Evolutionary conservation across 1,284 basidiomycete genomes (phyloP).

Genomic region (Sanghuangporus sanghuang): DNA sequence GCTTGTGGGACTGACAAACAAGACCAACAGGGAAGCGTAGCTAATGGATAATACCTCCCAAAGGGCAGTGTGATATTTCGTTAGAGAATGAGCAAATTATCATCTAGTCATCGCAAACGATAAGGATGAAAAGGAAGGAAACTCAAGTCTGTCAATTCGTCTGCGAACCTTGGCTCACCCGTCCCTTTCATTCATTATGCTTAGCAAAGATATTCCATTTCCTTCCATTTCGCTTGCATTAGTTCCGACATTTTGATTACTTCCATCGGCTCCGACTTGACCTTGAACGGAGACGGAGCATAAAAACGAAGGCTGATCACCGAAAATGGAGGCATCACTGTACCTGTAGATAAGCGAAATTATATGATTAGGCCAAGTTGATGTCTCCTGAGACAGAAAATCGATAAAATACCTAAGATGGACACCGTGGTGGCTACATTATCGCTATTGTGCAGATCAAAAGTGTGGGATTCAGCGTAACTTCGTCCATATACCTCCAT

Average conservation of each 20-base stretch:
- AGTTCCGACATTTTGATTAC: background rate
- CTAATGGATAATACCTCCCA: too few species aligned
- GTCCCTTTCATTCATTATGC: too few species aligned
- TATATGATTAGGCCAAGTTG: background rate
- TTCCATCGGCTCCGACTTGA: background rate
- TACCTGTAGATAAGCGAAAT: constrained; percentile 15
- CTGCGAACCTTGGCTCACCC: too few species aligned
- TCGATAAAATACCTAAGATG: constrained; percentile 43
- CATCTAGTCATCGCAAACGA: too few species aligned
- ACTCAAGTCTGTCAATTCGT: too few species aligned
- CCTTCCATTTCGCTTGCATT: too few species aligned
- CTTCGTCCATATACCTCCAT: constrained; percentile 26
- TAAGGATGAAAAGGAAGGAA: too few species aligned
- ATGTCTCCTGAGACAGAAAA: constrained; percentile 5
- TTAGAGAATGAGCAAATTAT: too few species aligned
- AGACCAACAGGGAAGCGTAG: too few species aligned
- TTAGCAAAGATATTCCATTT: too few species aligned
- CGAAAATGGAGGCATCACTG: constrained; percentile 5
- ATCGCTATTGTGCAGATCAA: constrained; percentile 35
- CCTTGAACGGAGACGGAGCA: constrained; percentile 4
- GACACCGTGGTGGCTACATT: constrained; percentile 63
- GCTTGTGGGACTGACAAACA: too few species aligned
- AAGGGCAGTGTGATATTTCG: too few species aligned
- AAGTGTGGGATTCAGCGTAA: background rate
- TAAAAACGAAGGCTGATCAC: background rate